Percentiles rank a stretch among this genome's conserved stretches.
Evolutionary conservation across 805 yeast genomes (phyloP).

Genomic region (Dipodascus albidus): DNA sequence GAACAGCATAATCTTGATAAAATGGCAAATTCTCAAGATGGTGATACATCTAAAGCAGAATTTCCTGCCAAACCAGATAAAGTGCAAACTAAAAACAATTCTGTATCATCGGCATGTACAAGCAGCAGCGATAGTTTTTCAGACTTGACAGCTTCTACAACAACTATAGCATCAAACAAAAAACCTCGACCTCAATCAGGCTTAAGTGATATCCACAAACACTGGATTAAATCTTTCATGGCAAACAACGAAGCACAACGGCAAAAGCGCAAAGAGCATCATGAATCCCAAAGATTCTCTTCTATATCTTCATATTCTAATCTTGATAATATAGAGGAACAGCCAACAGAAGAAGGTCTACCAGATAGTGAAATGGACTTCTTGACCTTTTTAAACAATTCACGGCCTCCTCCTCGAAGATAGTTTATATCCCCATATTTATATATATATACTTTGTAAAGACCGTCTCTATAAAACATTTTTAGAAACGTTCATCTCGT

Average conservation of each 20-base stretch:
- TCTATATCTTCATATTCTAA: neutral
- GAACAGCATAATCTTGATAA: neutral
- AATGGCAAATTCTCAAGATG: neutral
- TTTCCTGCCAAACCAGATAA: neutral
- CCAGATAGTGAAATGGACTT: neutral
- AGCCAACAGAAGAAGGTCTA: neutral
- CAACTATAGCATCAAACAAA: neutral
- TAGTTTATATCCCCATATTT: neutral
- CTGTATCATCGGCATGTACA: neutral
- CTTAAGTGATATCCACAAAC: neutral
- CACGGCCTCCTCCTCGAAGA: neutral
- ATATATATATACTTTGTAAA: too few relatives aligned
- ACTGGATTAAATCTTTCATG: neutral
- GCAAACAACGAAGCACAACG: neutral
- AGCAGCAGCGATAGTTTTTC: neutral
- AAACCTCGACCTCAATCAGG: neutral
- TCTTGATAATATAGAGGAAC: neutral
- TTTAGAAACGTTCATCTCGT: too few relatives aligned
- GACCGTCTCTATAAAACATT: too few relatives aligned
- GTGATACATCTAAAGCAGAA: neutral
- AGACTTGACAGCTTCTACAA: neutral
- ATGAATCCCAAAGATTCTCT: neutral
- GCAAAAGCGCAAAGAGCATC: neutral
- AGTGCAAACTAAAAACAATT: neutral
- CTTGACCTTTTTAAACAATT: neutral